Percentiles rank a stretch among this genome's conserved stretches.
These are phyloP conservation scores for Nemania sp. DNA, from an alignment of 2,329 filamentous ascomycete genomes.

Conservation along the genomic window DNA sequence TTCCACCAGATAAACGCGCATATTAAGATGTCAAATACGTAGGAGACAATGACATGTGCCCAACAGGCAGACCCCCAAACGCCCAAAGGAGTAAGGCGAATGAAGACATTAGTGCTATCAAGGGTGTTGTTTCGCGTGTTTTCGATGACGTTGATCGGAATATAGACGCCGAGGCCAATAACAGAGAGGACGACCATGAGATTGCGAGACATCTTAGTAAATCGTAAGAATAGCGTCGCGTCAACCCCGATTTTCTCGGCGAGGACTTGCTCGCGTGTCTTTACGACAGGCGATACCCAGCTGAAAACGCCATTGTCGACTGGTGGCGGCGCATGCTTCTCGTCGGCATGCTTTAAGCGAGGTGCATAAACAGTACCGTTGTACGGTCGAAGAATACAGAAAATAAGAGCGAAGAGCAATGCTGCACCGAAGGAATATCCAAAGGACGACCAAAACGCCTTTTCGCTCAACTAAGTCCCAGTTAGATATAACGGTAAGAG, in stretches of 20 bases:
- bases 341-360: conserved; percentile 83
- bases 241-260: conserved; percentile 87
- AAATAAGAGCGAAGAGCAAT: conserved; percentile 76
- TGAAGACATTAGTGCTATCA: conserved; percentile 59
- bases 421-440: conserved; percentile 82
- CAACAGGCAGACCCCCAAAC: conserved; percentile 65
- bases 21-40: conserved; percentile 79
- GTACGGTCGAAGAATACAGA: conserved; percentile 88
- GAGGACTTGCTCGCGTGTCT: conserved; percentile 80
- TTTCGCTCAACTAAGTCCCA: conserved; percentile 29
- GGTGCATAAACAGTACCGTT: conserved; percentile 84
- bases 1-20: conserved; percentile 80
- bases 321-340: conserved; percentile 74
- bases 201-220: conserved; percentile 88
- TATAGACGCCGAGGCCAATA: conserved; percentile 79
- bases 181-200: conserved; percentile 81
- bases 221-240: conserved; percentile 87
- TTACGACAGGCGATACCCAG: conserved; percentile 84
- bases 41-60: conserved; percentile 66
- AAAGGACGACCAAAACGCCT: conserved; percentile 76
- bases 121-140: conserved; percentile 51
- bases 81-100: conserved; percentile 68
- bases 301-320: conserved; percentile 85
- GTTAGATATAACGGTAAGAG: background rate
- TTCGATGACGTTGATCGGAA: conserved; percentile 78